Conservation (phyloP, 306 rosid genomes). For the Delonix regia region DNA sequence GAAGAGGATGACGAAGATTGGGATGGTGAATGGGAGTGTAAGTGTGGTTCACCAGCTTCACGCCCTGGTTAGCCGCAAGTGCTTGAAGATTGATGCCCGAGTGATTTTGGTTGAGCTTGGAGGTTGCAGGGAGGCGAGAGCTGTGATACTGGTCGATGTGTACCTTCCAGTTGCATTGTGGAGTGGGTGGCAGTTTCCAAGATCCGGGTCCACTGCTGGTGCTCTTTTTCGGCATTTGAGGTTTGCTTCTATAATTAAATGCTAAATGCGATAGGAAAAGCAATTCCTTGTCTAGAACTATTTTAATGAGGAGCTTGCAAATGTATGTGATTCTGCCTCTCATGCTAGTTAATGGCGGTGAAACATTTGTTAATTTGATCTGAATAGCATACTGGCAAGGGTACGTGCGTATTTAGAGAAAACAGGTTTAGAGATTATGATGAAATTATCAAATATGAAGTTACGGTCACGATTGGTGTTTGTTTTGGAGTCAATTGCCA, state of each 20-base stretch:
- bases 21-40: constrained; percentile 76
- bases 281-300: not conserved
- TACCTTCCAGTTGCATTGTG: constrained; percentile 59
- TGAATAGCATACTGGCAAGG: not conserved
- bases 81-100: constrained; percentile 56
- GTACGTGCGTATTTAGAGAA: not conserved
- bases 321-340: not conserved
- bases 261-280: not conserved
- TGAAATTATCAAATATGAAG: not conserved
- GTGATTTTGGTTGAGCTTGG: constrained; percentile 47
- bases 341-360: not conserved
- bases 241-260: constrained; percentile 38
- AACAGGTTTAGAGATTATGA: not conserved
- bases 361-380: not conserved
- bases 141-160: constrained; percentile 71
- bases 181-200: constrained; percentile 92
- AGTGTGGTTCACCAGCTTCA: constrained; percentile 85
- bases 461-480: not conserved
- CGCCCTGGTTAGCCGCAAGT: constrained; percentile 62
- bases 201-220: constrained; percentile 57
- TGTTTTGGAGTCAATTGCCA: not conserved
- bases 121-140: constrained; percentile 48
- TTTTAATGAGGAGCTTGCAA: not conserved
- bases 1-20: constrained; percentile 58
- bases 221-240: constrained; percentile 80